phyloP scores from a whole-genome alignment of 176 grass and related monocot species.

The Carex pumila region DNA sequence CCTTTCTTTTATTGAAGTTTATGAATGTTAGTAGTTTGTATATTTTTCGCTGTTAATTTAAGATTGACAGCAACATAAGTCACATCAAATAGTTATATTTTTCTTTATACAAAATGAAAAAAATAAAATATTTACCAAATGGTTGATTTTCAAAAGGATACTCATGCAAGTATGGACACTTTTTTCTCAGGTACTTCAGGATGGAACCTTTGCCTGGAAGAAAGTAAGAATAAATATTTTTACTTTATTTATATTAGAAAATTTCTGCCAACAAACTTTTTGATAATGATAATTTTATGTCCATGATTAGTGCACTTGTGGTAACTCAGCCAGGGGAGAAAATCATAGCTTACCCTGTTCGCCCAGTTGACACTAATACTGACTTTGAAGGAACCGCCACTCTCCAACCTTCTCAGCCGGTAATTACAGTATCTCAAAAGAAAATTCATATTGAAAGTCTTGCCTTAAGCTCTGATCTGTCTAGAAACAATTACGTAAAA shows the following conservation, averaged over 20 bases:
- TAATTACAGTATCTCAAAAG: conserved; percentile 26
- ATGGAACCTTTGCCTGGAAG: conserved; percentile 91
- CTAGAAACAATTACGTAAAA: background rate
- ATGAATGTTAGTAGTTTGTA: no score
- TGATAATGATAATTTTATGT: conserved; percentile 24
- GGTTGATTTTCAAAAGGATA: background rate
- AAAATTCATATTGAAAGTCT: background rate
- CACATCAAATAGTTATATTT: background rate
- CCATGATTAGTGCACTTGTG: conserved; percentile 62
- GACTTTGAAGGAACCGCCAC: conserved; percentile 96
- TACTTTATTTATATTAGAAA: conserved; percentile 17
- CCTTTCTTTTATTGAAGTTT: background rate
- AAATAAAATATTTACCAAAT: background rate
- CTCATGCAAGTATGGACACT: conserved; percentile 14
- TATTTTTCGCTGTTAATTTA: no score
- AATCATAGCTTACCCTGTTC: conserved; percentile 67
- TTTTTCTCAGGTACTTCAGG: conserved; percentile 76
- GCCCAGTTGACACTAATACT: conserved; percentile 84
- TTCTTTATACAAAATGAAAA: background rate
- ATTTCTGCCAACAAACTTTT: background rate
- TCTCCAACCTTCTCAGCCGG: conserved; percentile 85
- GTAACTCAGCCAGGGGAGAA: conserved; percentile 79
- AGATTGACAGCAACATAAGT: background rate
- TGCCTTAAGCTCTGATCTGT: background rate
- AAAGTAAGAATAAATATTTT: conserved; percentile 64